These are phyloP conservation scores for Kluyveromyces sp. DNA, from an alignment of 1,139 yeast genomes.

Conservation along the genomic window DNA sequence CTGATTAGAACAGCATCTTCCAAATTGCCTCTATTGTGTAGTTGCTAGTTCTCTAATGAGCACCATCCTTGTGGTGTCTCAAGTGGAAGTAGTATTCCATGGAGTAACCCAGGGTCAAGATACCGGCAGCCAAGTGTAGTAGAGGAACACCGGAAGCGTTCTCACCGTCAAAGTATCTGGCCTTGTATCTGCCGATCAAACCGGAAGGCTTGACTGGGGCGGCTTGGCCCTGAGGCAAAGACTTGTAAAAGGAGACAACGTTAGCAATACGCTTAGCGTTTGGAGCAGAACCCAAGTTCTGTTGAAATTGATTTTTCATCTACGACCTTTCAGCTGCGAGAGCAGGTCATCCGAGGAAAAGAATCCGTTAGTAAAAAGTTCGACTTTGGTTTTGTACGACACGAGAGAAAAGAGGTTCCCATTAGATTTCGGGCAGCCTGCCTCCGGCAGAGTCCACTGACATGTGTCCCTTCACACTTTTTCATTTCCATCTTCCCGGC, in stretches of 20 bases:
- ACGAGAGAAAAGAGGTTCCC: too few species aligned
- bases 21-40: too few species aligned
- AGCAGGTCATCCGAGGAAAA: neutral
- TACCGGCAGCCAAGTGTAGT: constrained; percentile 65
- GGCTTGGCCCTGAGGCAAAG: constrained; percentile 91
- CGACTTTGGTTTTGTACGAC: too few species aligned
- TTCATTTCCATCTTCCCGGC: too few species aligned
- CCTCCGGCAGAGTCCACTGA: too few species aligned
- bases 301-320: constrained; percentile 8
- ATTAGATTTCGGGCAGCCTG: too few species aligned
- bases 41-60: constrained; percentile 14
- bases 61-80: constrained; percentile 46
- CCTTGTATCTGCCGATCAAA: constrained; percentile 69
- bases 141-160: constrained; percentile 78
- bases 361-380: constrained; percentile 7
- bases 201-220: constrained; percentile 59
- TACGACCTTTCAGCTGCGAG: too few species aligned
- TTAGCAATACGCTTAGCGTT: constrained; percentile 95
- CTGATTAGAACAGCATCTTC: too few species aligned
- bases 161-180: constrained; percentile 71
- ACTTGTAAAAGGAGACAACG: constrained; percentile 92
- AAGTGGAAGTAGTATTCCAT: constrained; percentile 90
- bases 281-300: constrained; percentile 92
- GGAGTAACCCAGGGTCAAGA: constrained; percentile 77
- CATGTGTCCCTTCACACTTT: too few species aligned